Evolutionary conservation across 495 filamentous ascomycete genomes (phyloP).

Genomic region (Penicillium pulvis): DNA sequence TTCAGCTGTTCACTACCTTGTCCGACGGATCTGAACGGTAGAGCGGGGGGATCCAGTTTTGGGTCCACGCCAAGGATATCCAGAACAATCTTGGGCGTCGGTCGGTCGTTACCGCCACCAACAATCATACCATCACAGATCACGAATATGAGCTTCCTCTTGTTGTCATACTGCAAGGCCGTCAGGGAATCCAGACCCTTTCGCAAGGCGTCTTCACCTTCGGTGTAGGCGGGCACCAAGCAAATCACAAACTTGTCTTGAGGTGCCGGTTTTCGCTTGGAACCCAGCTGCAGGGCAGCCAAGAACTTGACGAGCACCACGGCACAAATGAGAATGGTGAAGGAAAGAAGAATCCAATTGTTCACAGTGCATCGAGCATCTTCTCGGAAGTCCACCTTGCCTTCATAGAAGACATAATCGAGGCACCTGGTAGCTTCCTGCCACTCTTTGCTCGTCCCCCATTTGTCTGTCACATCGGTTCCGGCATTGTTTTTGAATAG

Average conservation of each 20-base stretch:
- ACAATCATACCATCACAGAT: constrained; percentile 98
- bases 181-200: constrained; percentile 94
- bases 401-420: constrained; percentile 79
- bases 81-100: constrained; percentile 94
- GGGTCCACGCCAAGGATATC: constrained; percentile 97
- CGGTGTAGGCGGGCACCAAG: constrained; percentile 95
- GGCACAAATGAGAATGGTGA: constrained; percentile 76
- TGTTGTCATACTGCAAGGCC: constrained; percentile 94
- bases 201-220: constrained; percentile 90
- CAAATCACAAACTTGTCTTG: constrained; percentile 99
- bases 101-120: constrained; percentile 92
- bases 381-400: constrained; percentile 82
- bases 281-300: constrained; percentile 89
- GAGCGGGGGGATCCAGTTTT: constrained; percentile 90
- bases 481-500: constrained; percentile 76
- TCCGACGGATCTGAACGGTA: constrained; percentile 90
- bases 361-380: constrained; percentile 79
- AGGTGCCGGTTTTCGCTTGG: constrained; percentile 82
- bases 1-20: constrained; percentile 91
- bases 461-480: constrained; percentile 68
- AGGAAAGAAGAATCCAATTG: constrained; percentile 86
- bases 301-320: constrained; percentile 90
- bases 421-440: constrained; percentile 72
- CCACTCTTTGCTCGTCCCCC: constrained; percentile 54
- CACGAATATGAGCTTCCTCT: constrained; percentile 91